These are phyloP conservation scores for Backusella macrospora DNA, from an alignment of 192 early-diverging fungal genomes.

Conservation along the genomic window DNA sequence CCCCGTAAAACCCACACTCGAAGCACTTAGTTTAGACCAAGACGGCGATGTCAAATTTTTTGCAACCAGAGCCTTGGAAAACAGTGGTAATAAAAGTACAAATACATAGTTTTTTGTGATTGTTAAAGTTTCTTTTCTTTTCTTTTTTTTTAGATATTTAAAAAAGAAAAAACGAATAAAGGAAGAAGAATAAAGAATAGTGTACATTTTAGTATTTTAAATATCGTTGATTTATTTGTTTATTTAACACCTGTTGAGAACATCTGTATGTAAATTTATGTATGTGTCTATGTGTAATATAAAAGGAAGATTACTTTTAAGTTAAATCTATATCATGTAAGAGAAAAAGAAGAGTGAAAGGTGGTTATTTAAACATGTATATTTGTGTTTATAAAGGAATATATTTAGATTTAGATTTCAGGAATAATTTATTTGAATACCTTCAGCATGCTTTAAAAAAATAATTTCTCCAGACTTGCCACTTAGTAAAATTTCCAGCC, in stretches of 20 bases:
- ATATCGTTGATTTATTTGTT: not conserved
- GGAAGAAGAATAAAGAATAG: not conserved
- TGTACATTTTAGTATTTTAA: slow-evolving; percentile 3
- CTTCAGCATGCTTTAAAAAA: not conserved
- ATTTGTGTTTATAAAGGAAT: too few relatives aligned
- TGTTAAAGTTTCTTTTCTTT: not conserved
- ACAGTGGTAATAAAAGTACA: slow-evolving; percentile 32
- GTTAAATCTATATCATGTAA: too few relatives aligned
- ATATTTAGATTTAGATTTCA: too few relatives aligned
- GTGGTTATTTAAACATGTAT: too few relatives aligned
- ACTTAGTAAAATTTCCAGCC: not conserved
- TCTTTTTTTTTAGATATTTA: not conserved
- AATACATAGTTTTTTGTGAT: not conserved
- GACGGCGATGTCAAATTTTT: slow-evolving; percentile 96
- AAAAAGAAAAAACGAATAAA: not conserved
- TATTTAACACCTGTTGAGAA: not conserved
- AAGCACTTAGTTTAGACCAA: slow-evolving; percentile 81
- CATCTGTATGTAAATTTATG: not conserved
- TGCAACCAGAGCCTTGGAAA: slow-evolving; percentile 73
- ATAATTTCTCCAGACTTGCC: not conserved
- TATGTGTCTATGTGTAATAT: too few relatives aligned
- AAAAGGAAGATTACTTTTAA: too few relatives aligned
- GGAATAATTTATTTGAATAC: not conserved
- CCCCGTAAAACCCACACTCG: slow-evolving; percentile 80
- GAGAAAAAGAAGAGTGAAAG: too few relatives aligned